phyloP scores from a whole-genome alignment of 805 yeast genomes.

The Saccharomycopsis fodiens region DNA sequence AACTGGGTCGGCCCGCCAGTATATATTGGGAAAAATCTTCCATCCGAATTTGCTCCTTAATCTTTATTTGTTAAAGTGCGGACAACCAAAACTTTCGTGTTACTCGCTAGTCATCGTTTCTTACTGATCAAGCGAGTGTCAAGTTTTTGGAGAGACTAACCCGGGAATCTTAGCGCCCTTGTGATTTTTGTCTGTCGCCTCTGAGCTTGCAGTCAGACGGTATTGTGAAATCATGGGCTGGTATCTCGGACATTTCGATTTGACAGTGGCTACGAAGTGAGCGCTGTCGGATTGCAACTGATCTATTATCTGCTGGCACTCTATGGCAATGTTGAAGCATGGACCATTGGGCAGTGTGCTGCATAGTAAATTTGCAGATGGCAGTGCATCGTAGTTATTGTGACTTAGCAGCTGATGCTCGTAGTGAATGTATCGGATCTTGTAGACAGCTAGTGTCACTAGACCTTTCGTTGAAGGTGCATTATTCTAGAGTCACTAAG shows the following conservation, averaged over 20 bases:
- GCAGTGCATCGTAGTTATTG: too few relatives aligned
- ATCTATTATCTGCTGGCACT: not conserved
- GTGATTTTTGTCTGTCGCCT: constrained; percentile 19
- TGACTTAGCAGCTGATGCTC: too few relatives aligned
- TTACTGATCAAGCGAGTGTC: constrained; percentile 19
- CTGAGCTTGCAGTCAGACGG: constrained; percentile 22
- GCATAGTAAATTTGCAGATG: too few relatives aligned
- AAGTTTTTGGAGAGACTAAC: constrained; percentile 21
- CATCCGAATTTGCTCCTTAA: constrained; percentile 3
- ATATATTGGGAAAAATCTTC: not conserved
- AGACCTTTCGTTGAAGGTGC: too few relatives aligned
- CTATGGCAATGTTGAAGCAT: too few relatives aligned
- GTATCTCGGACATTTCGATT: constrained; percentile 30
- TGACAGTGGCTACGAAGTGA: constrained; percentile 46
- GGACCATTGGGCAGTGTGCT: too few relatives aligned
- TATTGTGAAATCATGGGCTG: constrained; percentile 21
- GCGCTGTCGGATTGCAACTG: not conserved
- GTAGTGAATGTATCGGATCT: too few relatives aligned
- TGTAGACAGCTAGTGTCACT: too few relatives aligned
- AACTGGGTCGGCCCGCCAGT: not conserved
- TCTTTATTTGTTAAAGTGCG: constrained; percentile 21
- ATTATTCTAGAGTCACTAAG: too few relatives aligned
- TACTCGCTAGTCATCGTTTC: constrained; percentile 16
- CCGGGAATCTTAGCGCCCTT: constrained; percentile 21
- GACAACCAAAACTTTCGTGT: constrained; percentile 22